Evolutionary conservation across 441 rosid species (phyloP), one percentile per base, ranked within the genome.

Genomic region (Omphalea diandra): DNA sequence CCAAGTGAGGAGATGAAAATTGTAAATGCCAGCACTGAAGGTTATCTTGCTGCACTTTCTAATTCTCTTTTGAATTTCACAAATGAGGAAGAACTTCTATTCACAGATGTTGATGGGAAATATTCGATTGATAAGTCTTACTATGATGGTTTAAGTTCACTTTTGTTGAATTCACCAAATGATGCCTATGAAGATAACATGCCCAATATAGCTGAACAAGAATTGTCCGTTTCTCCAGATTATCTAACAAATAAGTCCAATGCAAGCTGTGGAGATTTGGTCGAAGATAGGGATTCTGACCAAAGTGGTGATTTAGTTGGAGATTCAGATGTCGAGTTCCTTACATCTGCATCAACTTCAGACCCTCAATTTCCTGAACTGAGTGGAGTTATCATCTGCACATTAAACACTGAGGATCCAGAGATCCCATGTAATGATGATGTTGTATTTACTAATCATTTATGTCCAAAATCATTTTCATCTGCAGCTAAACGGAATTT

Each of bases 361-460:
- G 77, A 76, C 65, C 81, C 77, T 74, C 88, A 78, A 56, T 67
- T 73, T 64, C 86, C 91, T 43, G 90, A 88, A 76, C 61, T 76
- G 63, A 79, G 63, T 63, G 94, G 80, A 55, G 66, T 75, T 75
- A 80, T 90, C 80, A 76, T 77, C 68, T 91, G 97, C 68, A 26
- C 65, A 20, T 74, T 91, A 73, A 90, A 78, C 79, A 81, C 79
- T 3, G 95, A 88, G 83, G 89, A 90, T 78, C 78, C 83, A 65
- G 94, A 88, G 44, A 80, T 92, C 68, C 97, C 97, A 36, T 78
- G 81, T 83, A 93, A 88, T 77, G 96, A 91, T 77, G 87, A 85
- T 79, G 80, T 86, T 71, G 43, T 85, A 61, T 64, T 79, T 59
- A 58, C 86, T 20, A 76, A 63, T 67, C 65, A 65, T 44, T 27